These are phyloP conservation scores for Gaeumannomyces sp. DNA, from an alignment of 2,329 filamentous ascomycete genomes.

Conservation along the genomic window DNA sequence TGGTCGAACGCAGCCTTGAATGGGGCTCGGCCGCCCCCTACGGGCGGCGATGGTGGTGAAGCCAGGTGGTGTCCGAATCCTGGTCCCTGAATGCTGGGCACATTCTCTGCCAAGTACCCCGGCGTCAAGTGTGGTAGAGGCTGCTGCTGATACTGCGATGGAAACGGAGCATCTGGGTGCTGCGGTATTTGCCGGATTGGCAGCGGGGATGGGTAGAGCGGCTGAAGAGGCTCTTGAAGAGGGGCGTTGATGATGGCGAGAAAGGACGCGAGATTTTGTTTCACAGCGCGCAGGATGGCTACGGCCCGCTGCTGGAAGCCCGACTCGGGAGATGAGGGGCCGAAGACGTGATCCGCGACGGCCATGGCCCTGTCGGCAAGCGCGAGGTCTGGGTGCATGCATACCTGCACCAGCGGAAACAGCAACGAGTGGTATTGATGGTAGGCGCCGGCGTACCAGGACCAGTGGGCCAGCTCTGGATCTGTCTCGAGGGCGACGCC, in stretches of 20 bases:
- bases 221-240: background rate
- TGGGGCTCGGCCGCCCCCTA: background rate
- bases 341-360: constrained; percentile 6
- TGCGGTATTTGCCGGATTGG: background rate
- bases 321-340: background rate
- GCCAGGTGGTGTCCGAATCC: too few relatives aligned
- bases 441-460: constrained; percentile 5
- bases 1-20: background rate
- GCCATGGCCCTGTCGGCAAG: background rate
- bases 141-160: background rate
- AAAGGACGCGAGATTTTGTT: background rate
- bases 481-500: constrained; percentile 2
- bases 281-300: background rate
- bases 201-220: background rate
- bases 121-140: background rate
- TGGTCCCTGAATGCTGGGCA: too few relatives aligned
- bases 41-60: background rate
- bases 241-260: background rate
- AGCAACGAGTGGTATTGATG: constrained; percentile 3
- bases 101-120: background rate
- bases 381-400: background rate
- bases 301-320: background rate
- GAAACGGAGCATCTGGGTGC: background rate
- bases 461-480: background rate
- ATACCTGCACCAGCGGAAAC: background rate